Percentiles rank a stretch among this genome's conserved stretches.
phyloP scores from a whole-genome alignment of 768 basidiomycete species.

The Suillus alpinus region DNA sequence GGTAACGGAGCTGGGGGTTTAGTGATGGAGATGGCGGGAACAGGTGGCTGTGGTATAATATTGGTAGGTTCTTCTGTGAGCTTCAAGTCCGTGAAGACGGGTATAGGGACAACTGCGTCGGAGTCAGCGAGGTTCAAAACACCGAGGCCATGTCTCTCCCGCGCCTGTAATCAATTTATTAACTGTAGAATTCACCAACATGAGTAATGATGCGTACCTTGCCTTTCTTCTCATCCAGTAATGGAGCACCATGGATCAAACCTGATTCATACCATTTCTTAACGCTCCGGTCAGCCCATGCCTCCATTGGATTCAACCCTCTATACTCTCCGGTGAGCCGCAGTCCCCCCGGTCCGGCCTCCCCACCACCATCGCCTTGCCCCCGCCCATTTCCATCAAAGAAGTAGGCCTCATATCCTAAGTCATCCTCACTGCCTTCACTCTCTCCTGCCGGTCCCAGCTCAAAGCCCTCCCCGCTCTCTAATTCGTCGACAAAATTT shows the following conservation, averaged over 20 bases:
- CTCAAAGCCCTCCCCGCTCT: slow-evolving; percentile 86
- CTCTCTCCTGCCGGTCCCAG: slow-evolving; percentile 60
- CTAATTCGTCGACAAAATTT: slow-evolving; percentile 87
- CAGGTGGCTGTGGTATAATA: slow-evolving; percentile 14
- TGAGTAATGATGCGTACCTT: slow-evolving; percentile 40
- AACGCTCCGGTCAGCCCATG: slow-evolving; percentile 88
- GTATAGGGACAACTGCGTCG: slow-evolving; percentile 62
- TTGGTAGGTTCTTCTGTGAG: slow-evolving; percentile 20
- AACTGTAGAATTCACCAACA: slow-evolving; percentile 10
- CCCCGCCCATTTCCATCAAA: slow-evolving; percentile 77
- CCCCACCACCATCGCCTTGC: slow-evolving; percentile 76
- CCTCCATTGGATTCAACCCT: slow-evolving; percentile 92
- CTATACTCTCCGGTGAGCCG: slow-evolving; percentile 81
- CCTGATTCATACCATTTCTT: slow-evolving; percentile 85
- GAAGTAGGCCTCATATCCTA: slow-evolving; percentile 88
- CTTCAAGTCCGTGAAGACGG: slow-evolving; percentile 46
- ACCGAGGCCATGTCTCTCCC: slow-evolving; percentile 45
- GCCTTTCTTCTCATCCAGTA: slow-evolving; percentile 42
- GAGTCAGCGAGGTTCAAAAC: slow-evolving; percentile 41
- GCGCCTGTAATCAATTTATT: slow-evolving; percentile 29
- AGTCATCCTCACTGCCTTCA: slow-evolving; percentile 76
- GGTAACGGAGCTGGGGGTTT: slow-evolving; percentile 72
- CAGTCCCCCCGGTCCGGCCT: slow-evolving; percentile 67
- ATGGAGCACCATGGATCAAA: slow-evolving; percentile 50
- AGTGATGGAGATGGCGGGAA: slow-evolving; percentile 62